Percentiles rank a stretch among this genome's conserved stretches.
These are phyloP conservation scores for Puccinia polysora DNA, from an alignment of 1,284 basidiomycete species.

Conservation along the genomic window DNA sequence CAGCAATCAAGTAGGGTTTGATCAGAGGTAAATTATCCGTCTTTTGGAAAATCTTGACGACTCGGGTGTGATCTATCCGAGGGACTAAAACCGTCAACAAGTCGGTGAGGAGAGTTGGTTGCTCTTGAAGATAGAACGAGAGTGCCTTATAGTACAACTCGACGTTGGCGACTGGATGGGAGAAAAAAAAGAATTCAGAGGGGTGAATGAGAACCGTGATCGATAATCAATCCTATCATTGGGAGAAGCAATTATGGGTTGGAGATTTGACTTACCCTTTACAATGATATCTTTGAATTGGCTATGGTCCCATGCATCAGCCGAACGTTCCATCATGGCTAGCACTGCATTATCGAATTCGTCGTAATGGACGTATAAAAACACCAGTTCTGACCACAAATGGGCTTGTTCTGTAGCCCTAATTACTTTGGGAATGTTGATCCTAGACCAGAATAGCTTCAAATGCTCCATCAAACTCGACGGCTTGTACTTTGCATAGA, in stretches of 20 bases:
- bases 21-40: conserved; percentile 90
- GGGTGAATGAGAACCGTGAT: no score
- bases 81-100: conserved; percentile 84
- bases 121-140: conserved; percentile 84
- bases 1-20: conserved; percentile 90
- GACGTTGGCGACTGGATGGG: conserved; percentile 81
- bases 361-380: conserved; percentile 96
- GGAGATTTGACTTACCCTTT: no score
- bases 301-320: conserved; percentile 97
- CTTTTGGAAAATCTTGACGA: conserved; percentile 82
- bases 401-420: conserved; percentile 92
- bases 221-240: neutral
- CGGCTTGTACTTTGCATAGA: conserved; percentile 94
- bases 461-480: conserved; percentile 98
- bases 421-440: conserved; percentile 87
- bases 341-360: conserved; percentile 89
- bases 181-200: conserved; percentile 18
- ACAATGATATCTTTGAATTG: conserved; percentile 96
- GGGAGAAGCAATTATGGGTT: neutral
- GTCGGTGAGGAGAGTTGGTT: conserved; percentile 88
- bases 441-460: conserved; percentile 92
- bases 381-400: conserved; percentile 96
- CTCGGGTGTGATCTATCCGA: conserved; percentile 88
- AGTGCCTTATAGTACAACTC: conserved; percentile 61
- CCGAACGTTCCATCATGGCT: conserved; percentile 94